Percentiles rank a stretch among this genome's conserved stretches.
Conservation (phyloP, 768 basidiomycete species). For the Suillus variegatus region DNA sequence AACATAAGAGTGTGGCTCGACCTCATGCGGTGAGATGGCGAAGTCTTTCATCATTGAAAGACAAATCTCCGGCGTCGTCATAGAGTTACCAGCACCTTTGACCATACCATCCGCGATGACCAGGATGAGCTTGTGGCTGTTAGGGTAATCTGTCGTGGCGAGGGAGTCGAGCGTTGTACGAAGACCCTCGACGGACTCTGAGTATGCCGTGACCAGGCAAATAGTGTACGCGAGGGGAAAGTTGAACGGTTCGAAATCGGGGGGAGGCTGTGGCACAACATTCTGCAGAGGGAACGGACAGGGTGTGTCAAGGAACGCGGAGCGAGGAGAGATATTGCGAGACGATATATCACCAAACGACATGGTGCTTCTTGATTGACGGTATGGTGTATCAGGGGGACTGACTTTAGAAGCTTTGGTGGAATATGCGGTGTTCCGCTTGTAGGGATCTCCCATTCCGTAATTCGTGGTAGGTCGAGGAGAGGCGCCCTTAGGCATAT, state of each 20-base stretch:
- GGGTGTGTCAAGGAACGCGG: constrained; percentile 58
- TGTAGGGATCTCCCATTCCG: constrained; percentile 68
- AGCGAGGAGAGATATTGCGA: constrained; percentile 36
- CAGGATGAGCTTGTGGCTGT: constrained; percentile 93
- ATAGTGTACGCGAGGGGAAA: constrained; percentile 94
- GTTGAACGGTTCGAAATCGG: constrained; percentile 93
- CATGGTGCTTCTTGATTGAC: constrained; percentile 80
- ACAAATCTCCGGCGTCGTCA: constrained; percentile 93
- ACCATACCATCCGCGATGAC: constrained; percentile 99
- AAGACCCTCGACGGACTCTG: constrained; percentile 94
- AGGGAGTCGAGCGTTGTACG: constrained; percentile 98
- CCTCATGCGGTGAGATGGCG: constrained; percentile 74
- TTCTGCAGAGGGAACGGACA: constrained; percentile 94
- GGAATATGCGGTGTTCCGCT: constrained; percentile 58
- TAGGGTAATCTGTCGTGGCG: constrained; percentile 97
- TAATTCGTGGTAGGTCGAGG: constrained; percentile 65
- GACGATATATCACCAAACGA: constrained; percentile 56
- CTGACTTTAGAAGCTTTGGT: constrained; percentile 50
- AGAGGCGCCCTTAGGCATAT: constrained; percentile 49
- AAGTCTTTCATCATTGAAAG: constrained; percentile 98
- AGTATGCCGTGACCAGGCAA: constrained; percentile 97
- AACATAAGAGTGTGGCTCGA: constrained; percentile 94
- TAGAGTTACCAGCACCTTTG: constrained; percentile 86
- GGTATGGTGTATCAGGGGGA: constrained; percentile 75
- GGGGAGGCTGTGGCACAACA: constrained; percentile 90